Evolutionary conservation across 1,284 basidiomycete genomes (phyloP), one percentile per base, ranked within the genome.

Genomic region (Testicularia cyperi): DNA sequence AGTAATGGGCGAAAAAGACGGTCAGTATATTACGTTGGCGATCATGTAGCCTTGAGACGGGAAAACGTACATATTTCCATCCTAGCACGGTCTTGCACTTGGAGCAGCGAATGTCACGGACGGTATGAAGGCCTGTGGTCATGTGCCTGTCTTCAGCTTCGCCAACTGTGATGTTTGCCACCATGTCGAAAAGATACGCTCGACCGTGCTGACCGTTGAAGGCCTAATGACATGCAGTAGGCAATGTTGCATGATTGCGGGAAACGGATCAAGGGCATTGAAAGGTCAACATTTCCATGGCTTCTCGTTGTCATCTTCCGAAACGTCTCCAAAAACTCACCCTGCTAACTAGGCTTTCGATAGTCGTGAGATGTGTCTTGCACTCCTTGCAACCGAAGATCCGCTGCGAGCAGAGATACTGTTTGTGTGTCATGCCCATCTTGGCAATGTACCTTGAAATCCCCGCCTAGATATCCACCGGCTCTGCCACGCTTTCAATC

Each of bases 51-150:
- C n/a, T n/a, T n/a, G n/a, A n/a, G n/a, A n/a, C n/a, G n/a, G 12
- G 25, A 4, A 1, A 3, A 83, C 87, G 78, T 76, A 92, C 92
- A 77, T 98, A 98, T 88, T 95, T 95, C 94, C 94, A 97, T 41
- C 94, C 94, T 22, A 97, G 82, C 12, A 82, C 84, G 24, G 83
- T 83, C 45, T 84, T 82, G 78, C 94, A 97, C 75, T 92, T 94
- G 79, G 82, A 79, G 78, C 95, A 98, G 78, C 83, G 88, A 61
- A 97, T 88, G 75, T 98, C 94, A 45, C 94, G 85, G 24, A 98
- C 94, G 19, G 88, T 91, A 78, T 98, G 94, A 69, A 89, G 84
- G 12, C 94, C 94, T 10, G 94, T 98, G 18, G 91, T 92, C 94
- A 98, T 97, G 47, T 87, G 84, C 44, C 94, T 83, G 76, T 96